Base-by-base conservation (phyloP, 2,329 filamentous ascomycete species). In the Scortechinia acanthostroma region DNA sequence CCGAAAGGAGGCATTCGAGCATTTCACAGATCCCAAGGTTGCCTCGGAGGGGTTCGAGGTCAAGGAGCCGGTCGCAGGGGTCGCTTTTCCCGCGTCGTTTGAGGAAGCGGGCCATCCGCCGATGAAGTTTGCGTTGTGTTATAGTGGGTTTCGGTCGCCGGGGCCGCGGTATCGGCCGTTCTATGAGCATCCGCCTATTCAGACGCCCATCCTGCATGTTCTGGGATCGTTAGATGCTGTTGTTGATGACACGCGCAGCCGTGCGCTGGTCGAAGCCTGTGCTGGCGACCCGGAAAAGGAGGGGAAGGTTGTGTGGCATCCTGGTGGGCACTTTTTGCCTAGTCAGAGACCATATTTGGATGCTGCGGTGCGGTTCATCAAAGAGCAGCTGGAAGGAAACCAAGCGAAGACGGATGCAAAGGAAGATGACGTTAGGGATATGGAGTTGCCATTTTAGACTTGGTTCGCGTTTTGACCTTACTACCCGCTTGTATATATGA, bases 301-400 rank as follows among this genome's bases (percentile, higher is more conserved):
- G 45, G 70, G 64, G 4, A 69, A 65, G 50, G 71, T 84, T n/a
- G 70, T 85, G 44, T 79, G 76, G 62, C 81, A 86, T 64, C 81
- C 81, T 43, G 81, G 81, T 23, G 80, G 81, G 0, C 81, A 86
- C 58, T 84, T 84, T 54, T 58, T 86, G 57, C 80, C 81, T 2
- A 76, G 74, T 52, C 74, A 80, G 57, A 76, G 78, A 58, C 73
- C 75, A 47, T 82, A 74, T 61, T 69, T 84, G 28, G 72, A 74
- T 62, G 77, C 73, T 28, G 61, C 80, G 43, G 72, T 80, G 37
- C 69, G 64, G 14, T 86, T 84, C 54, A 75, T 85, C 42, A 69
- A 68, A 52, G 73, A 74, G 49, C 62, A 65, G 42, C 50, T 78
- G 51, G n/a, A 46, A 30, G 22, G 56, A 22, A 47, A 47, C 30